A percentile compares a stretch with the other conserved stretches of the same genome.
Conservation (phyloP, 306 rosid genomes). For the Adenanthera pavonina region DNA sequence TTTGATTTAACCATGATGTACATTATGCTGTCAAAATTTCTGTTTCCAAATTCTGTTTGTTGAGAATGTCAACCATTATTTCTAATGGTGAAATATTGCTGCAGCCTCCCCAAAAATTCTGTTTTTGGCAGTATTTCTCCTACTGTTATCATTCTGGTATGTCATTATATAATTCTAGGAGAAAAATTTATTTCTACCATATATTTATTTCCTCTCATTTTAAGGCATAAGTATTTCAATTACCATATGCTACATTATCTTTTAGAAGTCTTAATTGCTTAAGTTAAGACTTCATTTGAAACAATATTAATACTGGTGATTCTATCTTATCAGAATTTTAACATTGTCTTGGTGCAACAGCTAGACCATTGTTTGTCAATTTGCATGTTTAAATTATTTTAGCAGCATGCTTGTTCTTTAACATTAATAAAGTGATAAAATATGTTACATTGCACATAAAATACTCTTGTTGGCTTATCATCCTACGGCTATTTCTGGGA, state of each 20-base stretch:
- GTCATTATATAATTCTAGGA: conserved; percentile 22
- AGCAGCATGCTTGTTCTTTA: background rate
- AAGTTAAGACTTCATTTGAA: background rate
- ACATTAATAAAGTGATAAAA: conserved; percentile 5
- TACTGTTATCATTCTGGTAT: conserved; percentile 77
- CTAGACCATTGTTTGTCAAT: background rate
- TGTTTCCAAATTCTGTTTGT: conserved; percentile 21
- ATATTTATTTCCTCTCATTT: background rate
- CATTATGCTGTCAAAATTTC: conserved; percentile 5
- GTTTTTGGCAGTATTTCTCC: conserved; percentile 71
- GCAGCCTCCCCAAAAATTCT: conserved; percentile 73
- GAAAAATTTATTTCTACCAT: background rate
- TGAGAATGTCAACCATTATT: conserved; percentile 26
- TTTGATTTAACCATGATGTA: conserved; percentile 25
- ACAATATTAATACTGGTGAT: background rate
- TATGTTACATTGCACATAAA: background rate
- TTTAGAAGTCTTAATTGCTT: conserved; percentile 1
- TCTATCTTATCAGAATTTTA: background rate
- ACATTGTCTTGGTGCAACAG: background rate
- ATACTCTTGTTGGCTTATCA: conserved; percentile 4
- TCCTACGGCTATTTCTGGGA: background rate
- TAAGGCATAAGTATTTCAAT: background rate
- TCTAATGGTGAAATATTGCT: conserved; percentile 41
- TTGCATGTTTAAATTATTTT: background rate
- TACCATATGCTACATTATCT: background rate